Percentiles rank a stretch among this genome's conserved stretches.
phyloP scores from a whole-genome alignment of 257 asterid genomes.

The Salvia miltiorrhiza region DNA sequence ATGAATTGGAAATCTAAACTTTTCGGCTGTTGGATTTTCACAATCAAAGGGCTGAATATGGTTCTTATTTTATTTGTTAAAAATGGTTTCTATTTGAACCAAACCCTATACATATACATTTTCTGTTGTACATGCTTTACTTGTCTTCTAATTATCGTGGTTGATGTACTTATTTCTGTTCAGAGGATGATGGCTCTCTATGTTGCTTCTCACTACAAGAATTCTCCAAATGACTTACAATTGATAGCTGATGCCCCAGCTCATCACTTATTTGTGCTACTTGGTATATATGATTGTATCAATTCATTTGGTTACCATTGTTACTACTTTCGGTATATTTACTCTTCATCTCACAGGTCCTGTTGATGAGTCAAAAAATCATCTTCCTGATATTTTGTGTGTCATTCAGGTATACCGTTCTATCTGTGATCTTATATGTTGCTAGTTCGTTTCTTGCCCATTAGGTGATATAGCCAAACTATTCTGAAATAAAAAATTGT shows the following conservation, averaged over 20 bases:
- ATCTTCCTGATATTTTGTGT: conserved; percentile 91
- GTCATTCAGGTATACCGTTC: conserved; percentile 68
- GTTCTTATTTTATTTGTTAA: too few relatives aligned
- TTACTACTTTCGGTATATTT: conserved; percentile 7
- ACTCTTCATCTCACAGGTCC: conserved; percentile 59
- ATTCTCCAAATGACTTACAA: conserved; percentile 91
- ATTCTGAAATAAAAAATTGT: background rate
- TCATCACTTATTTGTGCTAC: conserved; percentile 95
- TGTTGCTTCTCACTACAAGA: conserved; percentile 97
- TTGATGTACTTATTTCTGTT: conserved; percentile 9
- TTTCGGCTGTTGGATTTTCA: too few relatives aligned
- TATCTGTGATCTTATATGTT: background rate
- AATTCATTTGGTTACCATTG: background rate
- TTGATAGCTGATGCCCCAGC: conserved; percentile 99
- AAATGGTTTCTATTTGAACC: too few relatives aligned
- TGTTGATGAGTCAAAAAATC: conserved; percentile 79
- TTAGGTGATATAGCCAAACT: background rate
- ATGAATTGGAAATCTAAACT: too few relatives aligned
- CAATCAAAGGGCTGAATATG: too few relatives aligned
- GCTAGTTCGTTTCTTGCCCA: background rate
- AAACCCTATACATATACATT: background rate
- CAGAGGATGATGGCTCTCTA: conserved; percentile 98
- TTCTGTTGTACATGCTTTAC: background rate
- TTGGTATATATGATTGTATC: conserved; percentile 47
- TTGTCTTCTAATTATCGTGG: conserved; percentile 10